These are phyloP conservation scores for Microdochium paspali DNA, from an alignment of 2,329 filamentous ascomycete species.

Conservation along the genomic window DNA sequence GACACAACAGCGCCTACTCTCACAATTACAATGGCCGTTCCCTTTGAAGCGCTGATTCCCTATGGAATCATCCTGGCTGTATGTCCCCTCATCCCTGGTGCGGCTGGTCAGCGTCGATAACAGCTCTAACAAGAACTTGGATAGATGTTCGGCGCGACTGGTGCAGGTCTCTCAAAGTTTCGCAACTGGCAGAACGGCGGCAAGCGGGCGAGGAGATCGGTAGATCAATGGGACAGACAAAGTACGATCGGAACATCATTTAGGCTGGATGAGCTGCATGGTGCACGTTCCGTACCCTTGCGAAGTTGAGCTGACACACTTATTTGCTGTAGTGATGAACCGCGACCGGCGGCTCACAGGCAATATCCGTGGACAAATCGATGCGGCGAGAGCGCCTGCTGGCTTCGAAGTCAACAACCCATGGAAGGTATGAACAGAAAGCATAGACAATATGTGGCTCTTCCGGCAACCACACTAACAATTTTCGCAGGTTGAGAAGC, in stretches of 20 bases:
- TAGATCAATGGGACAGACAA: conserved; percentile 57
- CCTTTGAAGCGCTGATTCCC: conserved; percentile 55
- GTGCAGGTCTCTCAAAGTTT: conserved; percentile 47
- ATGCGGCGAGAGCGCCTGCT: conserved; percentile 41
- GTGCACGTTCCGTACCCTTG: background rate
- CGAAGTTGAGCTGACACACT: conserved; percentile 7
- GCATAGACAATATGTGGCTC: no score
- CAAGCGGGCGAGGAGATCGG: conserved; percentile 48
- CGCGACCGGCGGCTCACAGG: conserved; percentile 54
- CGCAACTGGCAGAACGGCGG: conserved; percentile 50
- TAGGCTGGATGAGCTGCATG: background rate
- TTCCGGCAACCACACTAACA: conserved; percentile 7
- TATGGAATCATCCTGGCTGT: conserved; percentile 56
- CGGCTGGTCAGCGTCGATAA: background rate
- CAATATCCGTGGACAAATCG: conserved; percentile 46
- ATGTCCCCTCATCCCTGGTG: conserved; percentile 18
- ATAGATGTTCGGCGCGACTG: conserved; percentile 56
- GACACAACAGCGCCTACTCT: conserved; percentile 1
- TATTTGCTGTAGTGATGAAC: conserved; percentile 46
- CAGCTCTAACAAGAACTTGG: conserved; percentile 10
- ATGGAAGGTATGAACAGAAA: conserved; percentile 48
- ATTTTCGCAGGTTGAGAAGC: conserved; percentile 38
- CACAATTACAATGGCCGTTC: conserved; percentile 44
- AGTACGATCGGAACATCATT: conserved; percentile 28
- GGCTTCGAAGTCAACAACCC: conserved; percentile 56